phyloP scores from a whole-genome alignment of 192 early-diverging fungal species.

The Diversispora epigaea region DNA sequence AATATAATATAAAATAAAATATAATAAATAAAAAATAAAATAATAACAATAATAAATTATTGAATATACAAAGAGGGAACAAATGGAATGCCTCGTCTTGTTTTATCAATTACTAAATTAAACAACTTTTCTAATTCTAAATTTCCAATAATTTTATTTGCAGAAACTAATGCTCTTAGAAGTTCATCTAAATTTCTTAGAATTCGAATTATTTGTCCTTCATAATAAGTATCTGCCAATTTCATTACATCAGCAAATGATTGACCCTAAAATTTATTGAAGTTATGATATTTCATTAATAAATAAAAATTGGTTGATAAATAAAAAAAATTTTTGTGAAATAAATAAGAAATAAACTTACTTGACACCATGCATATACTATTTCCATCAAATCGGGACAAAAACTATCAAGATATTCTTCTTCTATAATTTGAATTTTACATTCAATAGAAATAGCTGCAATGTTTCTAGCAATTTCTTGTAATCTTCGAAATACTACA shows the following conservation, averaged over 20 bases:
- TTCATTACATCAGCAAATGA: background rate
- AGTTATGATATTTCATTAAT: background rate
- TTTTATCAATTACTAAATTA: constrained; percentile 80
- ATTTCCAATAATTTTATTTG: constrained; percentile 93
- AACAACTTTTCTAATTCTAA: constrained; percentile 92
- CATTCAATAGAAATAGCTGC: constrained; percentile 85
- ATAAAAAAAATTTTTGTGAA: background rate
- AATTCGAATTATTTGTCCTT: constrained; percentile 86
- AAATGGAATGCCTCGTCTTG: constrained; percentile 96
- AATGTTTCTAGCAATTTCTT: constrained; percentile 82
- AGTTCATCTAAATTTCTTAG: constrained; percentile 89
- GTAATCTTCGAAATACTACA: constrained; percentile 72
- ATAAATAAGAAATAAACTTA: constrained; percentile 26
- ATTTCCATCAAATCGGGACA: constrained; percentile 90
- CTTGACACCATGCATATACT: constrained; percentile 81
- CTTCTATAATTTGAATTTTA: constrained; percentile 82
- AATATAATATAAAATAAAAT: too few species aligned
- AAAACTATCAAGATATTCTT: constrained; percentile 86
- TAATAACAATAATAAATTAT: background rate
- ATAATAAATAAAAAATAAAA: too few species aligned
- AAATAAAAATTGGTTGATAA: background rate
- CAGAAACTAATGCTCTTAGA: constrained; percentile 82
- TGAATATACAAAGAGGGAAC: constrained; percentile 79
- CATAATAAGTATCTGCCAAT: constrained; percentile 51
- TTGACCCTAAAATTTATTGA: background rate